Conservation (phyloP, 176 grass and related monocot species). For the Oropetium thomaeum region DNA sequence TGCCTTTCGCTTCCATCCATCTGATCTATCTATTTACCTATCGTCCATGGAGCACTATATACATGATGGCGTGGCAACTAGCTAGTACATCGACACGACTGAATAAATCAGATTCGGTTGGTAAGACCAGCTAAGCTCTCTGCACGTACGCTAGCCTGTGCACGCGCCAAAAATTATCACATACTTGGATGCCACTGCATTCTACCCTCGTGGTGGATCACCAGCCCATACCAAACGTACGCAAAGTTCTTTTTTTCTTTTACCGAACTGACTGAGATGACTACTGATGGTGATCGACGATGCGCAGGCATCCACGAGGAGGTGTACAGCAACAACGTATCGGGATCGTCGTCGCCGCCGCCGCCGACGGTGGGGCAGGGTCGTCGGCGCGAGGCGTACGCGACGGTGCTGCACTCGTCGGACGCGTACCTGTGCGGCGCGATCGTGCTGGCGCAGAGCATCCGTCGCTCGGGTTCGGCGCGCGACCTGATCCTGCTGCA, state of each 20-base stretch:
- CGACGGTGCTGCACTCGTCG: conserved; percentile 94
- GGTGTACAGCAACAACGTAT: conserved; percentile 37
- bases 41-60: not conserved
- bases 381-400: conserved; percentile 70
- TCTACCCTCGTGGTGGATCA: conserved; percentile 26
- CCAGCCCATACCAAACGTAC: conserved; percentile 18
- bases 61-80: not conserved
- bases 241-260: not conserved
- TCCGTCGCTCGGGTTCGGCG: conserved; percentile 61
- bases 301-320: conserved; percentile 49
- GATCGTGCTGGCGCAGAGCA: conserved; percentile 87
- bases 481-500: conserved; percentile 79
- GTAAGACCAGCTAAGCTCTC: conserved; percentile 15
- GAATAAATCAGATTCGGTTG: conserved; percentile 33
- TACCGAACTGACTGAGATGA: not conserved
- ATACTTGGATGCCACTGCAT: conserved; percentile 59
- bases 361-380: too few species aligned
- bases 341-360: not conserved
- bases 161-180: conserved; percentile 6
- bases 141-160: conserved; percentile 10
- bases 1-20: conserved; percentile 27
- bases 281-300: too few species aligned
- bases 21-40: not conserved
- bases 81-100: conserved; percentile 6
- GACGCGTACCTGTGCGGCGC: conserved; percentile 88